Base-by-base conservation (phyloP, 208 protist species). In the Acanthamoeba sp. region DNA sequence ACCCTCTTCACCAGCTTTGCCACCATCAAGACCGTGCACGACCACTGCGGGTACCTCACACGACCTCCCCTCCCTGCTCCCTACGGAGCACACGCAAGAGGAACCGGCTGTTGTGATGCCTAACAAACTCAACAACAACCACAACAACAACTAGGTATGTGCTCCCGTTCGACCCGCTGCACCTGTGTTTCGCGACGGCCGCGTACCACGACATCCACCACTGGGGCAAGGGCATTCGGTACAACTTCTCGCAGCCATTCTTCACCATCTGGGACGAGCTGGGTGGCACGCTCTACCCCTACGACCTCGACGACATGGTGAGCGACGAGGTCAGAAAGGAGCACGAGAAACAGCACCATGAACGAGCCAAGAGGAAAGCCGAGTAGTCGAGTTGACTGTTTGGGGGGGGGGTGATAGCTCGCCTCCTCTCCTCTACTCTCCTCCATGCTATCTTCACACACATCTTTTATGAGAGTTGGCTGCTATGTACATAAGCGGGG, bases 211-310 rank as follows among this genome's bases (percentile, higher is more conserved):
- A 93, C 52, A 71, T 93, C 34, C 88, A 93, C 34, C 88, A 93
- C 88, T 78, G 73, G 73, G 66, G 66, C 66, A 42, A 73, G 29
- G 88, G 88, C 66, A 71, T 93, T 32, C 66, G 73, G 6, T 93
- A 78, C 88, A 93, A 93, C 88, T 93, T 93, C 88, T 93, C 88
- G 48, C 88, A 93, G 88, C 88, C 88, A 27, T 93, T 82, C 88
- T 93, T 93, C 88, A 93, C 88, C 6, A 57, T 93, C 88, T 93
- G 88, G 88, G 88, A 93, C 88, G 73, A 78, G 48, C 40, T 93
- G 40, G 66, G 66, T 55, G 88, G 88, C 73, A 93, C 88, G 10
- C 42, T 80, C 20, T 80, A 80, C 38, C 71, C 71, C 34, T 80
- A 80, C 71, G 42, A 32, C 18, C 71, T 80, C 71, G 71, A 80